These are phyloP conservation scores for Sphaerostilbella broomeana DNA, from an alignment of 2,329 filamentous ascomycete genomes.

Conservation along the genomic window DNA sequence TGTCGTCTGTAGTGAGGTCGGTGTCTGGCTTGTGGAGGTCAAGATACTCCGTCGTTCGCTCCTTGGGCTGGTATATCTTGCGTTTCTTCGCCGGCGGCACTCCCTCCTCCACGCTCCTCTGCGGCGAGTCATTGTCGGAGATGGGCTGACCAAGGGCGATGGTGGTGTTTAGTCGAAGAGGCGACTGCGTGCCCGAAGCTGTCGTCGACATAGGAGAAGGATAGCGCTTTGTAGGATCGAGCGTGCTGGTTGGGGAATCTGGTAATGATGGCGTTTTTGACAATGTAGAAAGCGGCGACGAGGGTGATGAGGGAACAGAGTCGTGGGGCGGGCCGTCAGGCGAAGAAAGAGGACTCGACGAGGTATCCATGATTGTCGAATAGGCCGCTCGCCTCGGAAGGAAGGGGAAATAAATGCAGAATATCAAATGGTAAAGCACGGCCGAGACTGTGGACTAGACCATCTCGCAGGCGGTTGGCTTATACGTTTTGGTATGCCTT, in stretches of 20 bases:
- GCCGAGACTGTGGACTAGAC: constrained; percentile 7
- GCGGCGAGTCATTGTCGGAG: constrained; percentile 25
- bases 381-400: background rate
- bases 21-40: constrained; percentile 55
- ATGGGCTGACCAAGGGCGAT: constrained; percentile 15
- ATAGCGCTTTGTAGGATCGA: constrained; percentile 39
- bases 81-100: constrained; percentile 70
- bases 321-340: constrained; percentile 28
- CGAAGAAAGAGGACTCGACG: constrained; percentile 23
- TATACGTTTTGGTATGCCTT: background rate
- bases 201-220: constrained; percentile 45
- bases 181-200: constrained; percentile 45
- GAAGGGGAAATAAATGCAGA: background rate
- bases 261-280: constrained; percentile 48
- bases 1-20: constrained; percentile 39
- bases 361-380: constrained; percentile 18
- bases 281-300: constrained; percentile 49
- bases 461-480: constrained; percentile 6
- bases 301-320: constrained; percentile 34
- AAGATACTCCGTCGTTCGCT: constrained; percentile 75
- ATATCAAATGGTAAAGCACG: background rate
- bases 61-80: constrained; percentile 51
- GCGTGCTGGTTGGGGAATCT: constrained; percentile 34
- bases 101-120: constrained; percentile 43
- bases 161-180: constrained; percentile 38